These are phyloP conservation scores for Nannochloropsis oceanica DNA, from an alignment of 108 stramenopile genomes.

Conservation along the genomic window DNA sequence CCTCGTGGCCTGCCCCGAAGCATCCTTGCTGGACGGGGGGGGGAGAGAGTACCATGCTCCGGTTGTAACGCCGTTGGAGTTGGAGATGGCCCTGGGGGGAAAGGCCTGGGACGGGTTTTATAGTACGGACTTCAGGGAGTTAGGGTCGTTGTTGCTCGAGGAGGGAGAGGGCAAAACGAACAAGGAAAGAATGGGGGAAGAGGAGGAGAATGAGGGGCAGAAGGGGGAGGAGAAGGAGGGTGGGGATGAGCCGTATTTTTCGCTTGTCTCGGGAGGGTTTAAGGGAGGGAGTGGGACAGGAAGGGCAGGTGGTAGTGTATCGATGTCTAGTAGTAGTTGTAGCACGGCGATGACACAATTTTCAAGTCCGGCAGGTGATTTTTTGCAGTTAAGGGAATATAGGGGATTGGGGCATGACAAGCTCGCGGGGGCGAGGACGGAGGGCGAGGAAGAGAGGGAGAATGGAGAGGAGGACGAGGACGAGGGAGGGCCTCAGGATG, in stretches of 20 bases:
- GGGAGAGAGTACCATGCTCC: conserved; percentile 37
- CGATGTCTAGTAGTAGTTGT: background rate
- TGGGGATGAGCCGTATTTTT: conserved; percentile 18
- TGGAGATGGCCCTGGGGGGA: conserved; percentile 70
- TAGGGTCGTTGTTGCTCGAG: background rate
- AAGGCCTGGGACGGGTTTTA: conserved; percentile 66
- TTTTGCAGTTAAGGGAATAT: conserved; percentile 7
- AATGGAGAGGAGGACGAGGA: background rate
- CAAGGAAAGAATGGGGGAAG: too few species aligned
- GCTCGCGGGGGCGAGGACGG: background rate
- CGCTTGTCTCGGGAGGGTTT: conserved; percentile 20
- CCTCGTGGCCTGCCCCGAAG: conserved; percentile 71
- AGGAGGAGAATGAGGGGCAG: background rate
- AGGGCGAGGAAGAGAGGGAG: background rate
- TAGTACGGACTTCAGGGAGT: conserved; percentile 55
- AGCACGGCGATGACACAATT: conserved; percentile 11
- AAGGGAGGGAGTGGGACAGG: background rate
- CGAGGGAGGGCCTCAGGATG: conserved; percentile 6
- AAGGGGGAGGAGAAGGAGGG: background rate
- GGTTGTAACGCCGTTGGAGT: conserved; percentile 61
- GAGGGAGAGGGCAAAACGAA: background rate
- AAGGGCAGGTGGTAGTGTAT: background rate
- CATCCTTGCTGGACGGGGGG: conserved; percentile 53
- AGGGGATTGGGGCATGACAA: conserved; percentile 2
- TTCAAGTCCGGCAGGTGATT: conserved; percentile 27